A percentile compares a stretch with the other conserved stretches of the same genome.
Conservation (phyloP, 2,329 filamentous ascomycete genomes). For the Ophiosphaerella herpotricha region DNA sequence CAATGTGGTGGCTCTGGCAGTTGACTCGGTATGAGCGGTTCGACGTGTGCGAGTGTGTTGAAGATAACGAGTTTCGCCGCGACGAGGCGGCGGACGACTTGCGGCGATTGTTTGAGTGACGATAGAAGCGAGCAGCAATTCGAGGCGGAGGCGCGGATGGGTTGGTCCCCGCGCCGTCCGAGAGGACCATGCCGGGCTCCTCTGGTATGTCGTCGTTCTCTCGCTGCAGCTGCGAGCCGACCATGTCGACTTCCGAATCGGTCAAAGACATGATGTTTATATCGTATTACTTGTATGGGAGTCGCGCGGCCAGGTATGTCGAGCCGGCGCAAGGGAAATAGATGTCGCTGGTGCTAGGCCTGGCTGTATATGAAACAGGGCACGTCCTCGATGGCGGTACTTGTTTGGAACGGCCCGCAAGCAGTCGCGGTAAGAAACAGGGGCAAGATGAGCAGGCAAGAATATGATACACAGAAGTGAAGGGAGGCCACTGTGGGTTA, state of each 20-base stretch:
- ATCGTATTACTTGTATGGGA: conserved; percentile 7
- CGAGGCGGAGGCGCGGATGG: conserved; percentile 71
- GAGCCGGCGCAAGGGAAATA: conserved; percentile 13
- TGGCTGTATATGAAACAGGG: conserved; percentile 35
- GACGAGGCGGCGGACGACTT: conserved; percentile 79
- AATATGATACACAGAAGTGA: conserved; percentile 29
- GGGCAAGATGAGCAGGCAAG: conserved; percentile 18
- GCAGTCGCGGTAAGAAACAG: conserved; percentile 16
- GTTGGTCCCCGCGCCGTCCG: conserved; percentile 45
- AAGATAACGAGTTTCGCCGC: conserved; percentile 79
- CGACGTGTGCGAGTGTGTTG: conserved; percentile 72
- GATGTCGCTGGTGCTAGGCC: conserved; percentile 10
- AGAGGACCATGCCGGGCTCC: conserved; percentile 47
- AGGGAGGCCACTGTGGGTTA: conserved; percentile 11
- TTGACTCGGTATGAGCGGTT: conserved; percentile 59
- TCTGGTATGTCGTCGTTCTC: conserved; percentile 48
- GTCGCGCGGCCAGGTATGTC: conserved; percentile 25
- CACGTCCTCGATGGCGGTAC: conserved; percentile 30
- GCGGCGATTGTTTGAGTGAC: conserved; percentile 66
- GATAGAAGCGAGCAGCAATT: conserved; percentile 79
- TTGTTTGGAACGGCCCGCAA: conserved; percentile 25
- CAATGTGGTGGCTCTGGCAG: conserved; percentile 75
- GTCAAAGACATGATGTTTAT: conserved; percentile 34
- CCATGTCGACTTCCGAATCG: conserved; percentile 40
- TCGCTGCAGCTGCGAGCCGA: conserved; percentile 30